phyloP scores from a whole-genome alignment of 2,329 filamentous ascomycete species.

The Sarocladium kiliense region DNA sequence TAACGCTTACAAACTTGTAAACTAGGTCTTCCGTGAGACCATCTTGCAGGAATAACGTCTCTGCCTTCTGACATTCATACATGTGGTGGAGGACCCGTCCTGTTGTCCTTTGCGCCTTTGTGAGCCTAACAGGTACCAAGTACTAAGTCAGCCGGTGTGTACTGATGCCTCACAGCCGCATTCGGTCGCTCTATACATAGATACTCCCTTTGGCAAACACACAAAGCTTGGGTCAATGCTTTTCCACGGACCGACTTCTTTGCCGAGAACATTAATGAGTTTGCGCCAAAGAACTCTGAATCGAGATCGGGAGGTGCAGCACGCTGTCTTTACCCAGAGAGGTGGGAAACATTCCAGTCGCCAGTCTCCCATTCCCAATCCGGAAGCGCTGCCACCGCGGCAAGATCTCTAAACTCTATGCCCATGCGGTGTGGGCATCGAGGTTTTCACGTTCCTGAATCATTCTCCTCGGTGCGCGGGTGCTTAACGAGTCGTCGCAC shows the following conservation, averaged over 20 bases:
- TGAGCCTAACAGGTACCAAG: no score
- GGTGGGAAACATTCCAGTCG: not conserved
- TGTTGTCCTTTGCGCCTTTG: no score
- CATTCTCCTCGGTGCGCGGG: not conserved
- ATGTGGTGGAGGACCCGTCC: no score
- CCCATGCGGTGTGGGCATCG: not conserved
- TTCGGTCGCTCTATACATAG: no score
- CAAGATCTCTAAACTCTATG: not conserved
- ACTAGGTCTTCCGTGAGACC: no score
- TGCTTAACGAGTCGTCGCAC: not conserved
- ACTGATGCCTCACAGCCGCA: no score
- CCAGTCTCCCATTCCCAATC: not conserved
- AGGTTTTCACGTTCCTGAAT: slow-evolving; percentile 8
- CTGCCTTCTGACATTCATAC: no score
- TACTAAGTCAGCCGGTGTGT: no score
- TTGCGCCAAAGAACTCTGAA: not conserved
- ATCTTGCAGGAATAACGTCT: no score
- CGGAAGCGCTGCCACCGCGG: not conserved
- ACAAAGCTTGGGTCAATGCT: no score
- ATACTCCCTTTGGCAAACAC: no score
- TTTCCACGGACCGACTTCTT: not conserved
- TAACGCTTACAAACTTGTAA: no score
- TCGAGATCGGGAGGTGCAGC: not conserved
- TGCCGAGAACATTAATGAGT: not conserved
- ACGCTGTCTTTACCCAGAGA: not conserved